A percentile compares a stretch with the other conserved stretches of the same genome.
Conservation (phyloP, 2,329 filamentous ascomycete species). For the Westerdykella aurantiaca region DNA sequence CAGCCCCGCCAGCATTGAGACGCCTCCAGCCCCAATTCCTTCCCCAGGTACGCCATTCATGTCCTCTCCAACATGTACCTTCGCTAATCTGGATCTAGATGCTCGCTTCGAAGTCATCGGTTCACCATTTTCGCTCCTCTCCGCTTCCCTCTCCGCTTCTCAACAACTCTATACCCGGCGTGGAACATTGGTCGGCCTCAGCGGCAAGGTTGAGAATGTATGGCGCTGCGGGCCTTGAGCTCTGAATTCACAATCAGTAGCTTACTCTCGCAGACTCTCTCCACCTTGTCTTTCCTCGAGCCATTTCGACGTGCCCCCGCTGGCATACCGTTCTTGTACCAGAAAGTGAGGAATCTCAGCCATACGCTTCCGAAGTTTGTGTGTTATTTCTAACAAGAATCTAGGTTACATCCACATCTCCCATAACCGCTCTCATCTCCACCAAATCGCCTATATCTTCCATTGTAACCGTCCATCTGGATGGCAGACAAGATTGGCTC, state of each 20-base stretch:
- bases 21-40: constrained; percentile 16
- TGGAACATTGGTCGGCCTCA: constrained; percentile 83
- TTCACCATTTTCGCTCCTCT: constrained; percentile 86
- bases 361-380: no score
- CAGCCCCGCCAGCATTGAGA: constrained; percentile 17
- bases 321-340: constrained; percentile 92
- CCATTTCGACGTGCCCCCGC: constrained; percentile 73
- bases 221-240: not conserved
- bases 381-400: not conserved
- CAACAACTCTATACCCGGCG: constrained; percentile 89
- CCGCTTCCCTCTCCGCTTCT: constrained; percentile 85
- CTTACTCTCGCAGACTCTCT: constrained; percentile 60
- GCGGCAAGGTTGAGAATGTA: constrained; percentile 86
- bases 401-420: constrained; percentile 76
- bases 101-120: constrained; percentile 92
- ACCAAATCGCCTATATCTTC: constrained; percentile 82
- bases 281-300: constrained; percentile 79
- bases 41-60: constrained; percentile 20
- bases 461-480: constrained; percentile 80
- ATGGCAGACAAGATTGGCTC: constrained; percentile 95
- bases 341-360: constrained; percentile 46
- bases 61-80: no score
- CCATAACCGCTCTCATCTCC: constrained; percentile 81
- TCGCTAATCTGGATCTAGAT: constrained; percentile 51
- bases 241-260: not conserved